Base-by-base conservation (phyloP, 495 filamentous ascomycete species). In the Arthonia radiata region DNA sequence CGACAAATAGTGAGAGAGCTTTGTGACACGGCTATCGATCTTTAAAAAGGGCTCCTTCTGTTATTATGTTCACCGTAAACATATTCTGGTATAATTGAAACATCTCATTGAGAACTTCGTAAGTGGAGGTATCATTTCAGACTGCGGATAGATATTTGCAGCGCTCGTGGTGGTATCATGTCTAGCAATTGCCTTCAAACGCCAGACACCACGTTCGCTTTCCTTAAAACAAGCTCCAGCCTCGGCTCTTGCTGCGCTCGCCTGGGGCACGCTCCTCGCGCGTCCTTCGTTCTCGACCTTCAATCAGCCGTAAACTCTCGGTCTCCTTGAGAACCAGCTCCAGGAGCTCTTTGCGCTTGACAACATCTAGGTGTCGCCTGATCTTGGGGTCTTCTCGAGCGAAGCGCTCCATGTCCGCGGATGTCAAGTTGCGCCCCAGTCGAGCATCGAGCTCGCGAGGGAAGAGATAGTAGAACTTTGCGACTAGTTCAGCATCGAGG, bases 391-490 rank as follows among this genome's bases (percentile, higher is more conserved):
- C 86, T 48, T 94, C 89, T 21, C 71, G 64, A 9, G 86, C 86
- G 38, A 99, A 94, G 10, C 65, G 59, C 40, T 99, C 83, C 8
- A 93, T 57, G 32, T 92, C 72, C 0, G 61, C 62, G 18, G 69
- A 59, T 3, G 68, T 71, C 28, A 94, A 61, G 34, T 74, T 64
- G 18, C 81, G 59, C 18, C 81, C 78, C n/a, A 99, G 67, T 22
- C 79, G 61, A 37, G 67, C 41, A 44, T 99, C 86, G 12, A 99
- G 61, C 43, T 91, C 80, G 13, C 89, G 63, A 0, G 86, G 86
- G 53, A 99, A 99, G 42, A 83, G 71, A 44, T 89, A 82, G 53
- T 92, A 92, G 40, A 94, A 99, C 42, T 94, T 90, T 3, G 76
- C 79, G 22, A 99, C 61, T 15, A 99, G 61, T 52, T 99, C 86